Base-by-base conservation (phyloP, 2,329 filamentous ascomycete species). In the Alternaria panax region DNA sequence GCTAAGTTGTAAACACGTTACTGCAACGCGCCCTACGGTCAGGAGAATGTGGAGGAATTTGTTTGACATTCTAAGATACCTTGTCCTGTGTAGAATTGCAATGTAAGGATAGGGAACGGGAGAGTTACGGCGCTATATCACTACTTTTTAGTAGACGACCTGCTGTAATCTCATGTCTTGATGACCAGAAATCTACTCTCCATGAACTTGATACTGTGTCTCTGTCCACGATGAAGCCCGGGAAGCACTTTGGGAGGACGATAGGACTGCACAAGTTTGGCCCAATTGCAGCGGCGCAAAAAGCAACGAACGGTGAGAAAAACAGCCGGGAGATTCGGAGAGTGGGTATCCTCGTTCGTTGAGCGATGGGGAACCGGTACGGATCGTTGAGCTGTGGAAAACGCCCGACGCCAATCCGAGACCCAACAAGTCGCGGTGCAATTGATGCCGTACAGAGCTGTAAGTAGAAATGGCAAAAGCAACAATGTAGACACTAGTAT, bases 1-100 rank as follows among this genome's bases (percentile, higher is more conserved):
- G 93, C 93, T 78, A 93, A 93, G 85, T 86, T 97, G 83, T 98
- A 92, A 91, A 55, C 60, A 63, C 42, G 50, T 64, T 20, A 57
- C 32, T 27, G 53, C 18, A 41, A 48, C 41, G 14, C 59, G 62
- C 48, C 51, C 52, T 46, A 53, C 34, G 30, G 50, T 59, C 18
- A 30, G 60, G 64, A 59, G 54, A 63, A 51, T 64, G 53, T 58
- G 56, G 43, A 55, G 63, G 62, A 61, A 62, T 41, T 63, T 65
- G 58, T 57, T 71, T 63, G 60, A 68, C 51, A 63, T 61, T 67
- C 65, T 65, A 65, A 64, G 56, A 60, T 68, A 69, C 68, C 68
- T 68, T 76, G 73, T 75, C 74, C 65, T 68, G 69, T 71, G 60
- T 77, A 75, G 70, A 75, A 61, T 68, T 67, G 71, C 69, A 71